phyloP scores from a whole-genome alignment of 2,329 filamentous ascomycete species.

The Monilinia vaccinii-corymbosi region DNA sequence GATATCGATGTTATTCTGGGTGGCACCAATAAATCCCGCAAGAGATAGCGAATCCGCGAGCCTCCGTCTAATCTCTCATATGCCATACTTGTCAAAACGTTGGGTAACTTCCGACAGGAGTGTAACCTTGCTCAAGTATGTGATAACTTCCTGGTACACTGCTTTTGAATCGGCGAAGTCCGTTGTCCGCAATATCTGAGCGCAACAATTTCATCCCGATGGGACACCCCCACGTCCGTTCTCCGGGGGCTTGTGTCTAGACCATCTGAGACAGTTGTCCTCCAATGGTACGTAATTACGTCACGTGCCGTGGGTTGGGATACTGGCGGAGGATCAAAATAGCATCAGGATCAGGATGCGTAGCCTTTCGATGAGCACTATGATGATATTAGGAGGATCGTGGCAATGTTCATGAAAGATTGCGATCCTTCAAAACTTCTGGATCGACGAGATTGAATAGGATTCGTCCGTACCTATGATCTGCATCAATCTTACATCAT shows the following conservation, averaged over 20 bases:
- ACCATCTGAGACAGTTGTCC: neutral
- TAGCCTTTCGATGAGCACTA: neutral
- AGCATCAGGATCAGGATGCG: neutral
- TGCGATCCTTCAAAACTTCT: neutral
- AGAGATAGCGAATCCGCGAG: neutral
- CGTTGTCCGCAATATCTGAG: neutral
- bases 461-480: neutral
- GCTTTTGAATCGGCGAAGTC: neutral
- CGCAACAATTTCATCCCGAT: neutral
- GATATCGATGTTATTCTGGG: neutral
- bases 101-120: neutral
- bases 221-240: neutral
- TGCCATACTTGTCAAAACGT: neutral
- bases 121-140: neutral
- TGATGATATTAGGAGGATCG: neutral
- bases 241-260: neutral
- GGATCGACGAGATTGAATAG: neutral
- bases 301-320: neutral
- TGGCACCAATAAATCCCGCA: constrained; percentile 2
- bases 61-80: neutral
- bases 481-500: neutral
- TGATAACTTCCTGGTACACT: constrained; percentile 1
- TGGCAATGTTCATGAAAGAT: neutral
- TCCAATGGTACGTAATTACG: neutral
- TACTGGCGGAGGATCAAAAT: neutral